Percentiles rank a stretch among this genome's conserved stretches.
Conservation (phyloP, 2,329 filamentous ascomycete species). For the Monilinia polystroma region DNA sequence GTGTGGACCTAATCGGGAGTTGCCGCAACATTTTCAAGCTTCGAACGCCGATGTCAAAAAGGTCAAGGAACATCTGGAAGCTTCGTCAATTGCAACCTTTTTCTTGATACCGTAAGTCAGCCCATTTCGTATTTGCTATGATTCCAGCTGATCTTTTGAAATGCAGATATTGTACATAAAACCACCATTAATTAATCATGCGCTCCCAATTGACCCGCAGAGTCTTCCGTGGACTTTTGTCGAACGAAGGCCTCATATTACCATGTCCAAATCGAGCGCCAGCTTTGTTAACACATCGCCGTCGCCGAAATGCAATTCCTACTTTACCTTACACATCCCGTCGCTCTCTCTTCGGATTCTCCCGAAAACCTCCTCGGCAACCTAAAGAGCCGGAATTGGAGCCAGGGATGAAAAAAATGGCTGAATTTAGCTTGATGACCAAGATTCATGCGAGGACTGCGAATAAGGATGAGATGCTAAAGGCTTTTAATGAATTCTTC, state of each 20-base stretch:
- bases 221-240: conserved; percentile 57
- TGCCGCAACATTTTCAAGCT: conserved; percentile 23
- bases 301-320: conserved; percentile 6
- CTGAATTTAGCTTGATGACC: conserved; percentile 63
- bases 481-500: conserved; percentile 66
- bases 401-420: conserved; percentile 70
- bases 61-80: conserved; percentile 13
- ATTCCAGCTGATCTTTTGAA: not conserved
- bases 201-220: conserved; percentile 59
- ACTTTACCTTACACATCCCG: conserved; percentile 39
- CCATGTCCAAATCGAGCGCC: conserved; percentile 37
- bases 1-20: conserved; percentile 13
- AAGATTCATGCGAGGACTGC: conserved; percentile 65
- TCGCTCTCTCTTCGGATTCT: conserved; percentile 56
- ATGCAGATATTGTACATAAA: conserved; percentile 26
- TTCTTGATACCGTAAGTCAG: not conserved
- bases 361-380: conserved; percentile 57
- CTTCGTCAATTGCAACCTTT: conserved; percentile 10
- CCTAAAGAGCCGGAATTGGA: conserved; percentile 63
- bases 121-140: not conserved
- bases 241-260: conserved; percentile 46
- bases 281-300: conserved; percentile 37
- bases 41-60: not conserved
- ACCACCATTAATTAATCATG: conserved; percentile 44
- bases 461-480: conserved; percentile 57